phyloP scores from a whole-genome alignment of 2,329 filamentous ascomycete species.

The Atkinsonella hypoxylon region DNA sequence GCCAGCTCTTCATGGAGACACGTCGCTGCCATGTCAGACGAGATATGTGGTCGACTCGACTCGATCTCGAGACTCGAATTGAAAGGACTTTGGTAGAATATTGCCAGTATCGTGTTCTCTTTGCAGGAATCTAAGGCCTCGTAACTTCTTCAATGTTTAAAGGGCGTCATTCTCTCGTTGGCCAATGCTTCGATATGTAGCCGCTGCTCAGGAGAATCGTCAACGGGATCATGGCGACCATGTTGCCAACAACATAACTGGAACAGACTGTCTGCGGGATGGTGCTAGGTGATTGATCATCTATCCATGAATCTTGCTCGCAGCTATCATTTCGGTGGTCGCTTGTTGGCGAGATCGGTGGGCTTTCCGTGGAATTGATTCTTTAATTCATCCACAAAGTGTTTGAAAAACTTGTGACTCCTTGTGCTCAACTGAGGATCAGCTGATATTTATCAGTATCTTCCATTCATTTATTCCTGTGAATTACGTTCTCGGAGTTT shows the following conservation, averaged over 20 bases:
- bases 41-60: too few relatives aligned
- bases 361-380: conserved; percentile 37
- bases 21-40: too few relatives aligned
- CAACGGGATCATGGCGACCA: neutral
- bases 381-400: conserved; percentile 39
- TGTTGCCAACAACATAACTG: neutral
- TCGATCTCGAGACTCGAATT: too few relatives aligned
- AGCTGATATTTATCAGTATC: conserved; percentile 11
- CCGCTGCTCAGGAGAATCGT: neutral
- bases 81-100: too few relatives aligned
- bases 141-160: too few relatives aligned
- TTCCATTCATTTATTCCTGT: neutral
- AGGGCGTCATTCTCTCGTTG: too few relatives aligned
- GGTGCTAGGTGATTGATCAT: neutral
- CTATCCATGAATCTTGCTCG: neutral
- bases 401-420: conserved; percentile 26
- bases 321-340: conserved; percentile 14
- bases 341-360: conserved; percentile 22
- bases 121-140: too few relatives aligned
- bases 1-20: too few relatives aligned
- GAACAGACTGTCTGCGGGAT: too few relatives aligned
- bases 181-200: too few relatives aligned
- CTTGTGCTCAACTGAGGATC: conserved; percentile 19
- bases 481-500: neutral
- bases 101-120: too few relatives aligned